These are phyloP conservation scores for Nitzschia inconspicua DNA, from an alignment of 108 stramenopile species.

Conservation along the genomic window DNA sequence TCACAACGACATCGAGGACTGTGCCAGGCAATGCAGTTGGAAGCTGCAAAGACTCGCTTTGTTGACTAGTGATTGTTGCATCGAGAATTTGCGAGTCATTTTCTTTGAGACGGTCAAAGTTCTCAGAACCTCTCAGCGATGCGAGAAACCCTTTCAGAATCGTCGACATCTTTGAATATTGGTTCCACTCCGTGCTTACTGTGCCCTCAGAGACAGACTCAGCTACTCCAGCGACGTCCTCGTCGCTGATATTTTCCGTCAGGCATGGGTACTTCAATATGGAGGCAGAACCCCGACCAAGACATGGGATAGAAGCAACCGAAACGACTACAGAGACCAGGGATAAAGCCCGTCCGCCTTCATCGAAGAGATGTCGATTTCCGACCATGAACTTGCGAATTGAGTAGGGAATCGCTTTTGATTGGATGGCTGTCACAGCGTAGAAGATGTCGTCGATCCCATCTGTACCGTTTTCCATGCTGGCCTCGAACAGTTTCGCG, in stretches of 20 bases:
- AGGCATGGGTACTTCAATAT: slow-evolving; percentile 17
- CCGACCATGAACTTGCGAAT: slow-evolving; percentile 20
- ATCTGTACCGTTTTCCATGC: slow-evolving; percentile 12
- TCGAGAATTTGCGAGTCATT: background rate
- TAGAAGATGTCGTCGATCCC: slow-evolving; percentile 37
- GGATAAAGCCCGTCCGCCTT: slow-evolving; percentile 16
- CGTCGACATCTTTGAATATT: slow-evolving; percentile 21
- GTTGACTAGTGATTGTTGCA: background rate
- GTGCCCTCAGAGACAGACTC: slow-evolving; percentile 5
- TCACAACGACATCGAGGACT: slow-evolving; percentile 25
- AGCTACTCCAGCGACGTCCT: slow-evolving; percentile 11
- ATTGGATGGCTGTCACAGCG: slow-evolving; percentile 25
- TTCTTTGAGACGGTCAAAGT: background rate
- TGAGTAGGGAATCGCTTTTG: slow-evolving; percentile 10
- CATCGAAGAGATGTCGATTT: slow-evolving; percentile 21
- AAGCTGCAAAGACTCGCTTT: slow-evolving; percentile 3
- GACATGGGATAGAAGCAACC: slow-evolving; percentile 23
- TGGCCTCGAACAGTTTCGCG: slow-evolving; percentile 27
- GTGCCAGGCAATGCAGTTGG: slow-evolving; percentile 27
- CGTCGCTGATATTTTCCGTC: background rate
- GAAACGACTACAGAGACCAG: slow-evolving; percentile 22
- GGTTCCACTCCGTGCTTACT: slow-evolving; percentile 1
- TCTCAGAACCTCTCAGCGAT: slow-evolving; percentile 14
- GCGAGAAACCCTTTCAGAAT: slow-evolving; percentile 30
- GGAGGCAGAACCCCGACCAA: slow-evolving; percentile 13